phyloP scores from a whole-genome alignment of 495 filamentous ascomycete genomes.

The Peziza echinospora region DNA sequence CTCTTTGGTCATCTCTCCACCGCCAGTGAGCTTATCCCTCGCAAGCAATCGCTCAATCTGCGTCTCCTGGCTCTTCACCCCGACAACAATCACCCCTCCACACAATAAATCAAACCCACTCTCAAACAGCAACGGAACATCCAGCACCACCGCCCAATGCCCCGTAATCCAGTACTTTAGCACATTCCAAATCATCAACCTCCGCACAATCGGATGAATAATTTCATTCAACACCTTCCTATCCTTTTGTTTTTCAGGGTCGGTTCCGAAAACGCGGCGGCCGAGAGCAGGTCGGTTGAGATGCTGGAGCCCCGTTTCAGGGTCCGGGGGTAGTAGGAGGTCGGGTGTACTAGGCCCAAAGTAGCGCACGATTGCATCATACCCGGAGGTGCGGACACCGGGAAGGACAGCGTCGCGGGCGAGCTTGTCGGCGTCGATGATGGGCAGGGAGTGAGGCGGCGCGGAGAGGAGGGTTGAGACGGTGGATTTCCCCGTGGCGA shows the following conservation, averaged over 20 bases:
- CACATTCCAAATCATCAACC: slow-evolving; percentile 42
- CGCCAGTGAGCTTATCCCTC: slow-evolving; percentile 32
- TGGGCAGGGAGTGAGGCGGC: slow-evolving; percentile 64
- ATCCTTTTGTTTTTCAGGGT: slow-evolving; percentile 39
- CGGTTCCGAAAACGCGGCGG: slow-evolving; percentile 59
- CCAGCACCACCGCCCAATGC: slow-evolving; percentile 71
- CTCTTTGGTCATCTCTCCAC: slow-evolving; percentile 32
- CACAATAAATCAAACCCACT: slow-evolving; percentile 56
- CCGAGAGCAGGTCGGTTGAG: slow-evolving; percentile 76
- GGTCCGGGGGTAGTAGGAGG: slow-evolving; percentile 37
- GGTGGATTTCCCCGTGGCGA: slow-evolving; percentile 95
- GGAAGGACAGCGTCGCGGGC: slow-evolving; percentile 82
- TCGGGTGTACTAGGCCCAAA: slow-evolving; percentile 68
- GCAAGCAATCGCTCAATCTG: slow-evolving; percentile 59
- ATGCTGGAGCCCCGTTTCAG: background rate
- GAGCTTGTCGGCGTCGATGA: slow-evolving; percentile 86
- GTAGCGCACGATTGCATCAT: slow-evolving; percentile 54
- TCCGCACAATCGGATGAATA: slow-evolving; percentile 67
- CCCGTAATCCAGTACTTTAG: slow-evolving; percentile 44
- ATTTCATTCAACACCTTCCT: slow-evolving; percentile 64
- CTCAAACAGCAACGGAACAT: slow-evolving; percentile 84
- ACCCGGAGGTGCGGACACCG: slow-evolving; percentile 29
- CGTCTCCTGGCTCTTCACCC: slow-evolving; percentile 44
- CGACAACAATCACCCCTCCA: slow-evolving; percentile 66
- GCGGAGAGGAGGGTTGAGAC: slow-evolving; percentile 61